These are phyloP conservation scores for Circinella umbellata DNA, from an alignment of 371 early-diverging fungal species.

Conservation along the genomic window DNA sequence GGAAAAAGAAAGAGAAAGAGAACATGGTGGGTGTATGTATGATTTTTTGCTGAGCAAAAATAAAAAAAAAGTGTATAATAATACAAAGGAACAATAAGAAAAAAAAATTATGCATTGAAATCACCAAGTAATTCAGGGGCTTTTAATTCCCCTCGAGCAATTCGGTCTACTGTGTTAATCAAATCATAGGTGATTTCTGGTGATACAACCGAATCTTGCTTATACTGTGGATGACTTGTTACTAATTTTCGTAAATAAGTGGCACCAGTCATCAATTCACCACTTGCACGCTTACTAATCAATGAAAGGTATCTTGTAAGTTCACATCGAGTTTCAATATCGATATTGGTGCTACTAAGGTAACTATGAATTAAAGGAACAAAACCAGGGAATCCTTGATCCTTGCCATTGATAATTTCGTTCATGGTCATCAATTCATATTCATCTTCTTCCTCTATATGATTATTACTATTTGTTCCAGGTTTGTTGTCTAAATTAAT, in stretches of 20 bases:
- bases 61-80: not conserved
- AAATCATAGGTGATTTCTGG: slow-evolving; percentile 90
- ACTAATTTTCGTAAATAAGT: slow-evolving; percentile 94
- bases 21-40: not conserved
- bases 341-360: slow-evolving; percentile 73
- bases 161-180: slow-evolving; percentile 67
- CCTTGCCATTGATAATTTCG: slow-evolving; percentile 95
- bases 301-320: slow-evolving; percentile 83
- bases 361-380: slow-evolving; percentile 83
- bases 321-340: slow-evolving; percentile 67
- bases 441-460: slow-evolving; percentile 51
- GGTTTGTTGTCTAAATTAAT: not conserved
- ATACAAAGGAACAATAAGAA: slow-evolving; percentile 8
- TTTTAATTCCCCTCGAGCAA: slow-evolving; percentile 66
- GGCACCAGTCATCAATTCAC: slow-evolving; percentile 84
- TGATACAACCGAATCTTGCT: slow-evolving; percentile 88
- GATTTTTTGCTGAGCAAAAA: no score
- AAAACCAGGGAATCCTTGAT: slow-evolving; percentile 83
- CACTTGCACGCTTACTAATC: slow-evolving; percentile 84
- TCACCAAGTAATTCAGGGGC: slow-evolving; percentile 63
- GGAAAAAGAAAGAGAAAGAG: not conserved
- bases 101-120: slow-evolving; percentile 27
- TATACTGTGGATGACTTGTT: slow-evolving; percentile 87
- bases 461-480: not conserved
- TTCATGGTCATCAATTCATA: slow-evolving; percentile 85